These are phyloP conservation scores for Chiua virens DNA, from an alignment of 768 basidiomycete genomes.

Conservation along the genomic window DNA sequence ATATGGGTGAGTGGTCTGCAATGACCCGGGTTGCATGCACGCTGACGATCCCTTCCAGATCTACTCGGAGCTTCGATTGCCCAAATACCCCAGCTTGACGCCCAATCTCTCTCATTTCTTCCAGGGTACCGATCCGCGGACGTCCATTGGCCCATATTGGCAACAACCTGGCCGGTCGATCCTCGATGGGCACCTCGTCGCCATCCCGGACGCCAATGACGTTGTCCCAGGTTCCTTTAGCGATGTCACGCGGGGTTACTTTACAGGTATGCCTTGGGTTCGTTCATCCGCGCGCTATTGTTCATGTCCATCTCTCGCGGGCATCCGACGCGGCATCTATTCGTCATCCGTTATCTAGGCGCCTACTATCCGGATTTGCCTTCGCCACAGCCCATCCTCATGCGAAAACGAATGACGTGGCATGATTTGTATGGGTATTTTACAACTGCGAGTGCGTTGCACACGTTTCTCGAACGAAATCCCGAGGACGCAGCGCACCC, in stretches of 20 bases:
- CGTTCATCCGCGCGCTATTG: background rate
- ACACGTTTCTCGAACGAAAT: constrained; percentile 62
- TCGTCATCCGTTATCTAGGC: constrained; percentile 24
- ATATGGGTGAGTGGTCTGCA: constrained; percentile 57
- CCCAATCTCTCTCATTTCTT: constrained; percentile 61
- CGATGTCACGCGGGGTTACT: constrained; percentile 53
- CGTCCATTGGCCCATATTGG: constrained; percentile 71
- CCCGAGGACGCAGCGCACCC: constrained; percentile 50
- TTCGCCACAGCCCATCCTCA: constrained; percentile 42
- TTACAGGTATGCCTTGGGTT: constrained; percentile 46
- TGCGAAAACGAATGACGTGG: constrained; percentile 66
- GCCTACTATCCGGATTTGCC: constrained; percentile 40
- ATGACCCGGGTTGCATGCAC: no score
- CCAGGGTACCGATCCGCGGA: constrained; percentile 53
- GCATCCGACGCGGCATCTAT: no score
- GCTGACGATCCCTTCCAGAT: constrained; percentile 31
- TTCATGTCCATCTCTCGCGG: no score
- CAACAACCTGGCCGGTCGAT: constrained; percentile 79
- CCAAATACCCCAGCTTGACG: constrained; percentile 55
- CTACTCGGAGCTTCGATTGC: constrained; percentile 74
- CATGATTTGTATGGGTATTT: constrained; percentile 65
- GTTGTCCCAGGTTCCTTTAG: constrained; percentile 35
- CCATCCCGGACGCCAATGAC: constrained; percentile 55
- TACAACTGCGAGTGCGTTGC: constrained; percentile 67
- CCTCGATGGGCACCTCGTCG: constrained; percentile 66